These are phyloP conservation scores for Ogataea hybrid DNA, from an alignment of 1,139 yeast species.

Conservation along the genomic window DNA sequence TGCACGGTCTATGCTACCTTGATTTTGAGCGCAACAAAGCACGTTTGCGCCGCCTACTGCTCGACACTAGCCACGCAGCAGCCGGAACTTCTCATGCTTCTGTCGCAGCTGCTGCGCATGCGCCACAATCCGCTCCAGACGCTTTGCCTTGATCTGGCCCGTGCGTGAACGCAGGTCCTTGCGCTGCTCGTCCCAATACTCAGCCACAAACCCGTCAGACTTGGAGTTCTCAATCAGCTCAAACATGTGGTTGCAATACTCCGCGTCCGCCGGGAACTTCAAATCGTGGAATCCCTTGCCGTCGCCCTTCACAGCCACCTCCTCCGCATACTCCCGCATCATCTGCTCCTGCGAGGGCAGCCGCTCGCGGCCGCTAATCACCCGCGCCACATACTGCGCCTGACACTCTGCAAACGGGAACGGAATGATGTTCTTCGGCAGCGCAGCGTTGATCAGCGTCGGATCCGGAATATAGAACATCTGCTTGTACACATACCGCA, in stretches of 20 bases:
- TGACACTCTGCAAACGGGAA: conserved; percentile 50
- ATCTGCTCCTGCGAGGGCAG: conserved; percentile 39
- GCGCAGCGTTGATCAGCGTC: conserved; percentile 39
- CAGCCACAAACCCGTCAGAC: conserved; percentile 31
- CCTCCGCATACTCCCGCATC: conserved; percentile 25
- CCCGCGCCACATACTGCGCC: conserved; percentile 43
- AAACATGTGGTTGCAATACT: conserved; percentile 30
- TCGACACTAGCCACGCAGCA: conserved; percentile 19
- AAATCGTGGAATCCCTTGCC: conserved; percentile 32
- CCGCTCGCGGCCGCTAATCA: conserved; percentile 38
- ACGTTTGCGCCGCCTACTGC: conserved; percentile 7
- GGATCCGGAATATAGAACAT: conserved; percentile 47
- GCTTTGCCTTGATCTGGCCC: conserved; percentile 24
- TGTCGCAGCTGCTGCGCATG: conserved; percentile 26
- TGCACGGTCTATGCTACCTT: conserved; percentile 55
- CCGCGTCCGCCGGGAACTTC: conserved; percentile 29
- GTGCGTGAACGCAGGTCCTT: conserved; percentile 25
- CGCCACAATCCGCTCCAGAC: conserved; percentile 27
- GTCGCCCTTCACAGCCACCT: conserved; percentile 26
- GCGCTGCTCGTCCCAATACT: conserved; percentile 28
- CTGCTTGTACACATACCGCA: conserved; percentile 41
- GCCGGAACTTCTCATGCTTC: conserved; percentile 24
- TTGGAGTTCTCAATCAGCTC: conserved; percentile 26
- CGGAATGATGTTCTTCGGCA: conserved; percentile 44
- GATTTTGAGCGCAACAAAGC: conserved; percentile 42